phyloP scores from a whole-genome alignment of 441 rosid genomes.

The Francoa sonchifolia region DNA sequence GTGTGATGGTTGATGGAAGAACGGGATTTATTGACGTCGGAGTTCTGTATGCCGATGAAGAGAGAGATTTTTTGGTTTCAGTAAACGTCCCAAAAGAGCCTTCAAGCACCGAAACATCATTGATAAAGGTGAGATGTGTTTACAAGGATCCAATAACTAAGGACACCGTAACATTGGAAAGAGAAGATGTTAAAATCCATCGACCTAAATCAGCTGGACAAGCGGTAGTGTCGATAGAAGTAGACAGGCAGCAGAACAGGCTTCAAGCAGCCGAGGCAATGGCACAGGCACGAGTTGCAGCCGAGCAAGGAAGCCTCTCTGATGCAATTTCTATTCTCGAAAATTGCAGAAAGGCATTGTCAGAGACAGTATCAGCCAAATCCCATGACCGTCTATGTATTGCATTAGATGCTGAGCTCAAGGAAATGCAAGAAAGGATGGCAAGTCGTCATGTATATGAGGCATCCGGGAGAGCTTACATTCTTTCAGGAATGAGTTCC shows the following conservation, averaged over 20 bases:
- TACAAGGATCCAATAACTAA: slow-evolving; percentile 44
- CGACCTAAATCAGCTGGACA: slow-evolving; percentile 25
- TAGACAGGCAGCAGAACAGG: slow-evolving; percentile 53
- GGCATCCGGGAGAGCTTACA: slow-evolving; percentile 54
- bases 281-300: slow-evolving; percentile 53
- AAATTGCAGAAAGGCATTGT: slow-evolving; percentile 29
- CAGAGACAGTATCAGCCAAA: slow-evolving; percentile 31
- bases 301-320: slow-evolving; percentile 37
- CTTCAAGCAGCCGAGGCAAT: slow-evolving; percentile 58
- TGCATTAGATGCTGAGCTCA: slow-evolving; percentile 46
- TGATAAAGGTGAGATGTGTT: slow-evolving; percentile 36
- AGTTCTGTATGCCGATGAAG: slow-evolving; percentile 67
- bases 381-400: slow-evolving; percentile 35
- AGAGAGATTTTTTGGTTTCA: slow-evolving; percentile 52
- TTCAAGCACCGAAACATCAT: slow-evolving; percentile 25
- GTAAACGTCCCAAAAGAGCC: slow-evolving; percentile 35
- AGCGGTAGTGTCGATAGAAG: slow-evolving; percentile 41
- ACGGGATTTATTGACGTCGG: slow-evolving; percentile 41
- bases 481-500: slow-evolving; percentile 60
- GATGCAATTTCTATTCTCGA: slow-evolving; percentile 42
- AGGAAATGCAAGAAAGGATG: slow-evolving; percentile 68
- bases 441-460: slow-evolving; percentile 47
- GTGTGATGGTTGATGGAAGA: slow-evolving; percentile 22
- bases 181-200: slow-evolving; percentile 35
- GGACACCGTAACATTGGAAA: slow-evolving; percentile 23